Base-by-base conservation (phyloP, 2,329 filamentous ascomycete species). In the Fragosphaeria purpurea region DNA sequence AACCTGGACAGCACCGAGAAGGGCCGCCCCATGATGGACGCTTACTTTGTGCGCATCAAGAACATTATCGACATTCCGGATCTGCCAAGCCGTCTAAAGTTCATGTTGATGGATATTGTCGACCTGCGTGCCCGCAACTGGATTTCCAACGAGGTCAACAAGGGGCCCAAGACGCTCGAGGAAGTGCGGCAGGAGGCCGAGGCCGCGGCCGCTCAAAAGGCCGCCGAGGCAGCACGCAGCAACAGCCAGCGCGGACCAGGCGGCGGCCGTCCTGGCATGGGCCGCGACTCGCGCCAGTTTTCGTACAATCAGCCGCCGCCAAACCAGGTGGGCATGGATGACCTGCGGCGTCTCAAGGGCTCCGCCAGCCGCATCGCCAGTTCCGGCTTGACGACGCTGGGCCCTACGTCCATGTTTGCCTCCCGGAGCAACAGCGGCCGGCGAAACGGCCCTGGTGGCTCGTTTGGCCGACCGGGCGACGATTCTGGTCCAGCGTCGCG, bases 41-140 rank as follows among this genome's bases (percentile, higher is more conserved):
- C 83, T 42, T 98, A 98, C 80, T 98, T 98, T 69, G 72, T 79
- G 55, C 87, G 93, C 55, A 96, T 98, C 61, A 76, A 86, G 61
- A 76, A 74, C 59, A 90, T 95, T 76, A 76, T 90, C 53, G 82
- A 90, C 32, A 82, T 87, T 54, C 83, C 85, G 10, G 84, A 86
- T 35, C 76, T 98, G 31, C 83, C 85, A 47, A 96, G 89, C 69
- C 85, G 93, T 74, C 76, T 96, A 59, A 83, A 80, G 65, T 98
- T 97, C 72, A 97, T 98, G 93, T 79, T 98, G 54, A 82, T 97
- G 82, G 93, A 98, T 64, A 80, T 95, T 50, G 67, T 95, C 51
- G 93, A 98, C 65, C 75, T 98, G 57, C 84, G 93, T 58, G 80
- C 69, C 63, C 72, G 75, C 48, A 75, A 79, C 64, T 98, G 93